Conservation (phyloP, 2,329 filamentous ascomycete genomes). For the Aureobasidium sp. region DNA sequence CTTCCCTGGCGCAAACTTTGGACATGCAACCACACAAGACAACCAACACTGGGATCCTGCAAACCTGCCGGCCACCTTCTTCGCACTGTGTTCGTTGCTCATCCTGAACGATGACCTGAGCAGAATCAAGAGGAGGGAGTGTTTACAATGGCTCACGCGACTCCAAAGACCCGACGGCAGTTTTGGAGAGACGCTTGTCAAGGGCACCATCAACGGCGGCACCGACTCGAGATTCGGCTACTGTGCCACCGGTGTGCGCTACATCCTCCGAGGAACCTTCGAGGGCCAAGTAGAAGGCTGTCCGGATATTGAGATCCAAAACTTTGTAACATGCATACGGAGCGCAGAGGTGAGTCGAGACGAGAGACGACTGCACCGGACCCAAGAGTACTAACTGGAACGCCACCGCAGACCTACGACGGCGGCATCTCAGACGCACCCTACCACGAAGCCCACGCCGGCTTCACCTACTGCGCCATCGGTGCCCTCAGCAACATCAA, state of each 20-base stretch:
- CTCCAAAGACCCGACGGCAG: constrained; percentile 80
- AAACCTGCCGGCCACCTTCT: constrained; percentile 81
- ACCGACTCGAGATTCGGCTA: constrained; percentile 84
- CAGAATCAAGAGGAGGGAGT: constrained; percentile 57
- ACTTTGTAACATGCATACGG: constrained; percentile 61
- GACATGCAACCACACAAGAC: constrained; percentile 37
- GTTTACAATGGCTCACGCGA: constrained; percentile 62
- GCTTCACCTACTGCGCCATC: constrained; percentile 84
- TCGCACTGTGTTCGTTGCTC: constrained; percentile 68
- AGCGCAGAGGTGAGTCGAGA: constrained; percentile 39
- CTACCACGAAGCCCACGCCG: constrained; percentile 76
- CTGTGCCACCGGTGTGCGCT: constrained; percentile 70
- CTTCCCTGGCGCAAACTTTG: constrained; percentile 59
- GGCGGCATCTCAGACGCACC: constrained; percentile 73
- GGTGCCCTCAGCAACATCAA: constrained; percentile 68
- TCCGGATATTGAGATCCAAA: constrained; percentile 65
- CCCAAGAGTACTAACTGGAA: constrained; percentile 8
- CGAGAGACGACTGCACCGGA: background rate
- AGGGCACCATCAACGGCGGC: constrained; percentile 59
- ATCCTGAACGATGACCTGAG: constrained; percentile 51
- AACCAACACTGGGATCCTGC: constrained; percentile 61
- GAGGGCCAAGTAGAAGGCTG: constrained; percentile 46
- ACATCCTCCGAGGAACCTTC: constrained; percentile 63
- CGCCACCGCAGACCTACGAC: constrained; percentile 58
- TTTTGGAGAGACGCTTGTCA: constrained; percentile 73